phyloP scores from a whole-genome alignment of 495 filamentous ascomycete genomes.

The Daldinia grandis region DNA sequence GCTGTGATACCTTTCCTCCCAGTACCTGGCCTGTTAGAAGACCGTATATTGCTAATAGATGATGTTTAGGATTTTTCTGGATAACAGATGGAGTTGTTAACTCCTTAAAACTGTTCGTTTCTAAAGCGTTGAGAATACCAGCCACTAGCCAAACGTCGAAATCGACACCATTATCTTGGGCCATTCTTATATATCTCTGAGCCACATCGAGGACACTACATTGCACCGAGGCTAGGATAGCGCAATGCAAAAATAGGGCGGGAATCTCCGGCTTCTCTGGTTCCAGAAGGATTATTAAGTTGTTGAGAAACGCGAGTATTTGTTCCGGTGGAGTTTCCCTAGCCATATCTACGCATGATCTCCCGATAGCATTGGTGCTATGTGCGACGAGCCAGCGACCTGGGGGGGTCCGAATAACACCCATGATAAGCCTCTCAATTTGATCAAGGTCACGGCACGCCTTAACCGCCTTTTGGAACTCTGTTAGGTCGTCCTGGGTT shows the following conservation, averaged over 20 bases:
- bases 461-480: neutral
- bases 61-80: neutral
- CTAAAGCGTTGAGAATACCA: neutral
- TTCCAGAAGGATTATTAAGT: slow-evolving; percentile 33
- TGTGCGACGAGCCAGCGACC: slow-evolving; percentile 28
- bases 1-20: neutral
- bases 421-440: slow-evolving; percentile 35
- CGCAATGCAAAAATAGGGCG: neutral
- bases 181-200: slow-evolving; percentile 31
- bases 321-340: neutral
- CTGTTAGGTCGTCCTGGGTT: neutral
- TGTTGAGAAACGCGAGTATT: slow-evolving; percentile 40
- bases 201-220: slow-evolving; percentile 12
- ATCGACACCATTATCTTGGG: neutral
- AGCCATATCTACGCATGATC: neutral
- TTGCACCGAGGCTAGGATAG: slow-evolving; percentile 12
- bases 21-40: slow-evolving; percentile 11
- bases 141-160: neutral
- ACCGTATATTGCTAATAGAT: slow-evolving; percentile 26
- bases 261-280: slow-evolving; percentile 13
- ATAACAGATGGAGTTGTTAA: neutral
- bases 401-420: slow-evolving; percentile 15
- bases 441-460: neutral
- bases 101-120: neutral
- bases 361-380: slow-evolving; percentile 6